Conservation (phyloP, 495 filamentous ascomycete species). For the Pyrenula aspistea region DNA sequence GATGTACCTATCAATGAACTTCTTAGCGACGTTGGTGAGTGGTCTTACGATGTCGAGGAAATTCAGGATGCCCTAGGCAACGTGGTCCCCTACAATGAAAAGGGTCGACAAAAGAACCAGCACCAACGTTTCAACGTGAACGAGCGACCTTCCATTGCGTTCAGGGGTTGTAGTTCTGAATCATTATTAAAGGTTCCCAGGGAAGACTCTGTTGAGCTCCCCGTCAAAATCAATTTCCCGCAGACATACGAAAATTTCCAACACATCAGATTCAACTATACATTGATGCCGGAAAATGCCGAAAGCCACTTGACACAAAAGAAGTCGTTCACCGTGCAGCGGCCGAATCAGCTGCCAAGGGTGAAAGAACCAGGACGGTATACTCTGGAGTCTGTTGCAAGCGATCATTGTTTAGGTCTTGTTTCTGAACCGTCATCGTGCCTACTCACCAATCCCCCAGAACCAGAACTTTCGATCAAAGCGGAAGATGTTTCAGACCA, state of each 20-base stretch:
- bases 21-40: slow-evolving; percentile 60
- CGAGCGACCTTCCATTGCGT: slow-evolving; percentile 63
- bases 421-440: slow-evolving; percentile 86
- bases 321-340: slow-evolving; percentile 31
- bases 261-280: slow-evolving; percentile 34
- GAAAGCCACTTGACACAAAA: slow-evolving; percentile 40
- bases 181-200: slow-evolving; percentile 72
- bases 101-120: slow-evolving; percentile 42
- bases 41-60: slow-evolving; percentile 84
- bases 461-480: slow-evolving; percentile 63
- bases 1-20: slow-evolving; percentile 80
- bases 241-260: neutral
- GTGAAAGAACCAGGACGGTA: slow-evolving; percentile 79
- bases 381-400: slow-evolving; percentile 62
- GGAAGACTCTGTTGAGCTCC: slow-evolving; percentile 55
- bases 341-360: slow-evolving; percentile 22
- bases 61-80: slow-evolving; percentile 87
- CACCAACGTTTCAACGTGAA: slow-evolving; percentile 75
- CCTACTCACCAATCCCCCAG: slow-evolving; percentile 76
- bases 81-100: slow-evolving; percentile 41
- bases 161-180: slow-evolving; percentile 62
- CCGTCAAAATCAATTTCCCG: slow-evolving; percentile 51
- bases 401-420: slow-evolving; percentile 73
- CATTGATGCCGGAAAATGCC: slow-evolving; percentile 49
- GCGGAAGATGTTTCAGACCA: slow-evolving; percentile 80